Base-by-base conservation (phyloP, 768 basidiomycete species). In the Leccinum truebloodii region DNA sequence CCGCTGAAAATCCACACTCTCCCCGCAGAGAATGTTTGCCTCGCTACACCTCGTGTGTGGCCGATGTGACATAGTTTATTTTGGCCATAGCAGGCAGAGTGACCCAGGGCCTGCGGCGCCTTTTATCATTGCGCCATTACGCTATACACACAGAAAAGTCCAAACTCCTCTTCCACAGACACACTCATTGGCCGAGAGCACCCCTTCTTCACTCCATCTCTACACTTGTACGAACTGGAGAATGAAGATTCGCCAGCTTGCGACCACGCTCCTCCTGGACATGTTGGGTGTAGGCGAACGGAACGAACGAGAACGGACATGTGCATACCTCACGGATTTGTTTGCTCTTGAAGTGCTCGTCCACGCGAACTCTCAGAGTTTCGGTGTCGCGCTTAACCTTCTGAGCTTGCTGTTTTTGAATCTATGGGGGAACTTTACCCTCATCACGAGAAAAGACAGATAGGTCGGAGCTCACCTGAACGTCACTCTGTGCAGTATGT, bases 401-500 rank as follows among this genome's bases (percentile, higher is more conserved):
- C 26, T 57, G 56, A 22, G 66, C 64, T 18, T 67, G 68, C 16
- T 71, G 67, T 41, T 66, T 65, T 52, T 71, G 71, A 34, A 68
- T 58, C 76, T 77, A 9, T 13, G 51, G 18, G 14, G 18, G 35
- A 7, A 18, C 13, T 3, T 49, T 0, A 13, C 24, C 4, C 3
- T 59, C 52, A 24, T 16, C 18, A 26, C 16, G 13, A 4, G 24
- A 18, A 20, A 26, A 50, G 6, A 35, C 16, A 18, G 3, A 55
- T 12, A 1, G 3, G 16, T 34, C 14, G 7, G 26, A 8, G 60
- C 75, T 41, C 62, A 80, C 85, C 73, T 81, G 73, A 20, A 80
- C 71, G 30, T 80, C 76, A 39, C 79, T 76, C 63, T 80, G 76
- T 0, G 81, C 80, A 49, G 69, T 76, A 57, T 75, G 75, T 24